A percentile compares a stretch with the other conserved stretches of the same genome.
phyloP scores from a whole-genome alignment of 306 rosid genomes.

The Citrullus mucosospermus region DNA sequence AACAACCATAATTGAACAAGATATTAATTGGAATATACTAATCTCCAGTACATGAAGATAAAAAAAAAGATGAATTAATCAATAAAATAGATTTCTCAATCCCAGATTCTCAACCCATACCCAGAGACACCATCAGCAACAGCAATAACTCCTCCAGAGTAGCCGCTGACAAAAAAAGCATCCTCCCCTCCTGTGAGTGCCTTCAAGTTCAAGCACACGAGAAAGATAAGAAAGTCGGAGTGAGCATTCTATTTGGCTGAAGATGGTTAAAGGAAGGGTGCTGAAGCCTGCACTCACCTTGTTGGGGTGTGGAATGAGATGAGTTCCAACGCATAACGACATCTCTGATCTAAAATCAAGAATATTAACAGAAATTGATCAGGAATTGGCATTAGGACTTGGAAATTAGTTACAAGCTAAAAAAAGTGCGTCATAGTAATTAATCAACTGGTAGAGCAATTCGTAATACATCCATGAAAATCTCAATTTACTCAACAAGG shows the following conservation, averaged over 20 bases:
- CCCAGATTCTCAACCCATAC: slow-evolving; percentile 26
- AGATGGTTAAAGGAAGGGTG: not conserved
- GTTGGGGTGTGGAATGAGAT: slow-evolving; percentile 78
- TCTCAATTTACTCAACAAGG: not conserved
- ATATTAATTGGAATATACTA: not conserved
- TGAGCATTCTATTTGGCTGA: not conserved
- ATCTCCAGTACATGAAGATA: not conserved
- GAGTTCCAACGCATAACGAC: slow-evolving; percentile 58
- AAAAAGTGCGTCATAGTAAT: not conserved
- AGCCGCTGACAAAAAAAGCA: slow-evolving; percentile 66
- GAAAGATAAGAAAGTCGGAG: not conserved
- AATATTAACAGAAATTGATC: not conserved
- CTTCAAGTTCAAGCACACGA: slow-evolving; percentile 34
- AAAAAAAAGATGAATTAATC: not conserved
- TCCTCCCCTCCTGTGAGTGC: slow-evolving; percentile 89
- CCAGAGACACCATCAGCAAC: slow-evolving; percentile 98
- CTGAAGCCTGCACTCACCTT: slow-evolving; percentile 38
- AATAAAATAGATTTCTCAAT: not conserved
- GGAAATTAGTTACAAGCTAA: not conserved
- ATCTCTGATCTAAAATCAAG: slow-evolving; percentile 49
- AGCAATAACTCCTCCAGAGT: slow-evolving; percentile 69
- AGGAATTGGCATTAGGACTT: not conserved
- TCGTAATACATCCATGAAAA: not conserved
- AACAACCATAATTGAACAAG: not conserved
- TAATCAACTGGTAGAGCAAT: not conserved